Conservation (phyloP, 1,284 basidiomycete genomes). For the Cutaneotrichosporon dermatis region DNA sequence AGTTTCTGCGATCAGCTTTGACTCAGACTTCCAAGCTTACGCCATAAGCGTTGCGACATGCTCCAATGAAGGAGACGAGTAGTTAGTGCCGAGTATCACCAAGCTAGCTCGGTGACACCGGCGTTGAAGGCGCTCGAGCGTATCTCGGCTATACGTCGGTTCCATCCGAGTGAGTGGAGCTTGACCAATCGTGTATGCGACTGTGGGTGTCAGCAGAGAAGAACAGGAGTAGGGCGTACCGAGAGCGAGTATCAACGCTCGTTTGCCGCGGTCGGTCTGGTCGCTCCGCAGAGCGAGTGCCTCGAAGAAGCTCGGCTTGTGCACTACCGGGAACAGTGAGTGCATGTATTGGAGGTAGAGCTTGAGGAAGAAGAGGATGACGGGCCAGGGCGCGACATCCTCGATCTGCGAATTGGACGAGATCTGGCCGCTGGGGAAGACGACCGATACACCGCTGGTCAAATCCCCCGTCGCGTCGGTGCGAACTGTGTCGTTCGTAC, state of each 20-base stretch:
- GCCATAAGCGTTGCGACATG: constrained; percentile 22
- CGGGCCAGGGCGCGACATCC: constrained; percentile 22
- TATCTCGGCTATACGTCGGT: constrained; percentile 14
- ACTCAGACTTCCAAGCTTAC: constrained; percentile 7
- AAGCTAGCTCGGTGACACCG: constrained; percentile 28
- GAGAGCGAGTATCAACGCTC: constrained; percentile 25
- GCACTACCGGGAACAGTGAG: constrained; percentile 29
- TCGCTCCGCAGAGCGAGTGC: constrained; percentile 26
- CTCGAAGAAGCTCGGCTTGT: constrained; percentile 31
- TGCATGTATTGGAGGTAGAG: constrained; percentile 32
- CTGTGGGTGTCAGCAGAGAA: neutral
- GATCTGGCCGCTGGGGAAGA: neutral
- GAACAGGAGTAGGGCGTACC: neutral
- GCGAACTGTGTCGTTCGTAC: too few relatives aligned
- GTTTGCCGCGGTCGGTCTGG: constrained; percentile 21
- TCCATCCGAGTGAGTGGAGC: constrained; percentile 24
- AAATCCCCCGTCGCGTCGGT: too few relatives aligned
- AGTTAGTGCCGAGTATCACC: constrained; percentile 20
- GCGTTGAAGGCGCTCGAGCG: constrained; percentile 23
- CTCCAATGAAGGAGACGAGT: constrained; percentile 9
- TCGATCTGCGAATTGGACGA: constrained; percentile 13
- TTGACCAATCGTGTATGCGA: constrained; percentile 30
- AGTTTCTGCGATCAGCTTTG: constrained; percentile 16
- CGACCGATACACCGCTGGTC: neutral
- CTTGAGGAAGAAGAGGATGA: constrained; percentile 29